A percentile compares a stretch with the other conserved stretches of the same genome.
These are phyloP conservation scores for Rosa multiflora DNA, from an alignment of 306 rosid genomes.

Conservation along the genomic window DNA sequence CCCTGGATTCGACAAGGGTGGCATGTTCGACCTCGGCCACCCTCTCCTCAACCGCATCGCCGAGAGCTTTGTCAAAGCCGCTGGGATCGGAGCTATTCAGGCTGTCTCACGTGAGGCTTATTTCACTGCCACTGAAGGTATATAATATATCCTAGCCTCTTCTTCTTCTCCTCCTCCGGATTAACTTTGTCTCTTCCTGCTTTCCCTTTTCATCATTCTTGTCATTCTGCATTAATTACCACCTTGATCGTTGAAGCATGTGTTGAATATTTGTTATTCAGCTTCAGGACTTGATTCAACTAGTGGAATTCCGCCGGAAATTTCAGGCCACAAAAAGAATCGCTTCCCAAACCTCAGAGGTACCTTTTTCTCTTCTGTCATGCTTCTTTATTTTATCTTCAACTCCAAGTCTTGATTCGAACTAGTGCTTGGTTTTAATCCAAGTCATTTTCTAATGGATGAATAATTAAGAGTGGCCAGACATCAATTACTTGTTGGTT, in stretches of 20 bases:
- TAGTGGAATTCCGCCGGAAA: conserved; percentile 42
- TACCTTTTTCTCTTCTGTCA: neutral
- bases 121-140: conserved; percentile 54
- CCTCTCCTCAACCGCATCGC: conserved; percentile 90
- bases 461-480: neutral
- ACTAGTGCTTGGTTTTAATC: neutral
- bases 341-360: conserved; percentile 65
- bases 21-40: conserved; percentile 76
- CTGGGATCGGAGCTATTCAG: conserved; percentile 89
- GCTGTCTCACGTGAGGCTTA: conserved; percentile 81
- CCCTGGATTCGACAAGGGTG: conserved; percentile 47
- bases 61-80: conserved; percentile 75
- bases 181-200: neutral
- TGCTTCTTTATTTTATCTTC: neutral
- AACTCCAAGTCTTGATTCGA: neutral
- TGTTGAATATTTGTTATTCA: neutral
- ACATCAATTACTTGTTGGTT: neutral
- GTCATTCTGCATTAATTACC: neutral
- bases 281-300: conserved; percentile 50
- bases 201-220: neutral
- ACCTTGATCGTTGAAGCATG: neutral
- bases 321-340: conserved; percentile 39
- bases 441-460: neutral
- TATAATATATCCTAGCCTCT: neutral
- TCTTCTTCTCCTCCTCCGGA: neutral